Conservation (phyloP, 2,329 filamentous ascomycete genomes). For the Cercospora zeina region DNA sequence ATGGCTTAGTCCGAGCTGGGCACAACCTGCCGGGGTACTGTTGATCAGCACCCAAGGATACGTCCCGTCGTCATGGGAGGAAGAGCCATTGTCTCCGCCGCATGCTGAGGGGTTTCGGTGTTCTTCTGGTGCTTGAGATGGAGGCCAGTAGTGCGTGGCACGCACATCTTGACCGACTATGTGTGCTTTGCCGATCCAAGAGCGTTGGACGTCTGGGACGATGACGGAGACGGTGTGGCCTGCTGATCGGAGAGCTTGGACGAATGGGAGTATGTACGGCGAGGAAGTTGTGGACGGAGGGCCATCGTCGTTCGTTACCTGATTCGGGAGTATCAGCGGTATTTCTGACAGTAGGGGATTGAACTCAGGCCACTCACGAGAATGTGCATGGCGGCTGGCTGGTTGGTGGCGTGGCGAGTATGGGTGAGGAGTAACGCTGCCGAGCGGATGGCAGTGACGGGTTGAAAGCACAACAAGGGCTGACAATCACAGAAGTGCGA, state of each 20-base stretch:
- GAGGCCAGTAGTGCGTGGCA: conserved; percentile 62
- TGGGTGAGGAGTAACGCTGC: background rate
- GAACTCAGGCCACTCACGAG: background rate
- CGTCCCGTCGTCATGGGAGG: conserved; percentile 37
- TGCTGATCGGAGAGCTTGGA: conserved; percentile 54
- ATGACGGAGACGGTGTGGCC: conserved; percentile 90
- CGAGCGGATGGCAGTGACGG: background rate
- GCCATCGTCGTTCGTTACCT: conserved; percentile 56
- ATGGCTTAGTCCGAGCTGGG: conserved; percentile 52
- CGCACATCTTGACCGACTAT: conserved; percentile 78
- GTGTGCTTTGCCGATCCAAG: conserved; percentile 98
- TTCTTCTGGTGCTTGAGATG: conserved; percentile 33
- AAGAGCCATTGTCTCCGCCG: conserved; percentile 5
- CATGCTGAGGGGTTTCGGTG: conserved; percentile 34
- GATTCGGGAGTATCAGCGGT: background rate
- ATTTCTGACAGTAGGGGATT: background rate
- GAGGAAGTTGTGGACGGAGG: conserved; percentile 53
- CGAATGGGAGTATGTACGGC: conserved; percentile 52
- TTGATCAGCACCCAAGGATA: conserved; percentile 54
- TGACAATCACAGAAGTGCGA: background rate
- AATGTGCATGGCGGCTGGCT: conserved; percentile 9
- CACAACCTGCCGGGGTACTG: conserved; percentile 52
- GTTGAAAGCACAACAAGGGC: background rate
- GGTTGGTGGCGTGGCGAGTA: background rate
- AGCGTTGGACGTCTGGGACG: conserved; percentile 85